Evolutionary conservation across 106 monocot species (phyloP).

Genomic region (Dactylorhiza incarnata): DNA sequence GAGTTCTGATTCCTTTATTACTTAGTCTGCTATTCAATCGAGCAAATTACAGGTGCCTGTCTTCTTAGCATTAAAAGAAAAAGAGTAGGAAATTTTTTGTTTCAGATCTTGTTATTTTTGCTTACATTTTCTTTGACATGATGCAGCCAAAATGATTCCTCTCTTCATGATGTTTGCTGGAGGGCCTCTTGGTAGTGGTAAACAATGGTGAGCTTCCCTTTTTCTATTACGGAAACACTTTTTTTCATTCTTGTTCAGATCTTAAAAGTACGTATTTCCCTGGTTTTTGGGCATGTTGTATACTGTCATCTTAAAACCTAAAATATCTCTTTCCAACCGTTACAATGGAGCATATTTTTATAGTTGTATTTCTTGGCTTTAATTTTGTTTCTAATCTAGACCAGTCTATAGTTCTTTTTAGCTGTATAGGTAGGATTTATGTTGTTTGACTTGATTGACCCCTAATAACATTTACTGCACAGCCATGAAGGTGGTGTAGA

Average conservation of each 20-base stretch:
- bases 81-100: neutral
- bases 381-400: neutral
- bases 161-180: constrained; percentile 89
- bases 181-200: constrained; percentile 69
- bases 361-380: neutral
- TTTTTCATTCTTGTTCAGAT: neutral
- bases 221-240: neutral
- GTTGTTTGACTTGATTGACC: neutral
- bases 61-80: neutral
- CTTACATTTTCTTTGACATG: constrained; percentile 1
- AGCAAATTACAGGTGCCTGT: too few species aligned
- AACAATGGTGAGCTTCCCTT: constrained; percentile 46
- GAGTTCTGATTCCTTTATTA: too few species aligned
- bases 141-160: constrained; percentile 86
- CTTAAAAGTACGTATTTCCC: neutral
- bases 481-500: neutral
- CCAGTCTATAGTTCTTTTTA: neutral
- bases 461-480: neutral
- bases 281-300: neutral
- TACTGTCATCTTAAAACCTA: neutral
- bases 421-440: neutral
- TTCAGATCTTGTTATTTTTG: neutral
- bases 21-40: too few species aligned
- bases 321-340: neutral
- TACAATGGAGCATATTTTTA: neutral